These are phyloP conservation scores for Puccinia horiana DNA, from an alignment of 1,284 basidiomycete species.

Conservation along the genomic window DNA sequence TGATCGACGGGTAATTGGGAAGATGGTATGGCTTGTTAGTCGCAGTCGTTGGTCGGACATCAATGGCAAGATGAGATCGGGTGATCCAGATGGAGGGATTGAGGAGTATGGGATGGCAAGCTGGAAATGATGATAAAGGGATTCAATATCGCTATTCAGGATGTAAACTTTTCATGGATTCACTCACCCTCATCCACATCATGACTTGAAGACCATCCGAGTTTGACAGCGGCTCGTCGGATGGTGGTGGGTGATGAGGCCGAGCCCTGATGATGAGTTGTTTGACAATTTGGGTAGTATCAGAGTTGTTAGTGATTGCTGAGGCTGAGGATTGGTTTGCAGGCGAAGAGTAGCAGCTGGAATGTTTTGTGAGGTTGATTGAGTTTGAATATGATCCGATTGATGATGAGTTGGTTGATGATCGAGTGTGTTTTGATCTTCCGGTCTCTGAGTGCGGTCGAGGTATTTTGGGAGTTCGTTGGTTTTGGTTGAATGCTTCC, in stretches of 20 bases:
- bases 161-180: no score
- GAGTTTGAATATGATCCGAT: constrained; percentile 55
- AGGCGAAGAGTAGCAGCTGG: background rate
- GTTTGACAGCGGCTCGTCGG: background rate
- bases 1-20: constrained; percentile 44
- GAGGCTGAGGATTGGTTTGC: background rate
- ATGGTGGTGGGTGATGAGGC: background rate
- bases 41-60: constrained; percentile 30
- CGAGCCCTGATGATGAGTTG: constrained; percentile 41
- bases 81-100: background rate
- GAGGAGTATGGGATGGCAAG: constrained; percentile 25
- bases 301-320: background rate
- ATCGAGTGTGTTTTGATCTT: constrained; percentile 56
- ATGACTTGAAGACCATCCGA: constrained; percentile 26
- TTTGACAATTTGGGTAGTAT: constrained; percentile 11
- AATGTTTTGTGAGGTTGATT: background rate
- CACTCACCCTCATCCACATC: constrained; percentile 27
- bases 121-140: background rate
- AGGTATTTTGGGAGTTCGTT: background rate
- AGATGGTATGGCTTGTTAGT: constrained; percentile 20
- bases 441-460: background rate
- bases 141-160: no score
- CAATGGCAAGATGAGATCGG: constrained; percentile 29
- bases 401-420: constrained; percentile 57
- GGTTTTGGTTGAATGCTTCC: no score